phyloP scores from a whole-genome alignment of 1,139 yeast species.

The Blastobotrys elegans region DNA sequence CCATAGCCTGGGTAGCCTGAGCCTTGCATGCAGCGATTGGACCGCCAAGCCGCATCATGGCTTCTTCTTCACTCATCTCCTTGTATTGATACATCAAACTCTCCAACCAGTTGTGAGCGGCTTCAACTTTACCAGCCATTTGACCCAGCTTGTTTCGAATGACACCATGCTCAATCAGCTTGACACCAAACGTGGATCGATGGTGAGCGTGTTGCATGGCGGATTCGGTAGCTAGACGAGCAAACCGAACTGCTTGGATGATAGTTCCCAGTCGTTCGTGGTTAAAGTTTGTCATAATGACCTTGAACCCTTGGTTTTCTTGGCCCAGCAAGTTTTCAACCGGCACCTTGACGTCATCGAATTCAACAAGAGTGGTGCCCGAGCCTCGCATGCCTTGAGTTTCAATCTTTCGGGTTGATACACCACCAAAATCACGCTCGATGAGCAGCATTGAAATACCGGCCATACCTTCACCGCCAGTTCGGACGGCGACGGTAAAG shows the following conservation, averaged over 20 bases:
- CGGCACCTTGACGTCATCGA: constrained; percentile 44
- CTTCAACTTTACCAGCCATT: constrained; percentile 40
- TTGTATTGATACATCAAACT: constrained; percentile 35
- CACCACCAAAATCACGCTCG: constrained; percentile 39
- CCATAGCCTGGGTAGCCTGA: constrained; percentile 39
- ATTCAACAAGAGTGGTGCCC: constrained; percentile 39
- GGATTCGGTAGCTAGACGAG: constrained; percentile 41
- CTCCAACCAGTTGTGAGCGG: constrained; percentile 38
- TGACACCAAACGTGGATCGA: constrained; percentile 42
- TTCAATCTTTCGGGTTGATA: constrained; percentile 36
- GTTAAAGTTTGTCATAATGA: constrained; percentile 43
- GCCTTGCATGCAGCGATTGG: constrained; percentile 43
- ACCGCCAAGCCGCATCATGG: constrained; percentile 41
- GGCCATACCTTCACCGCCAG: constrained; percentile 39
- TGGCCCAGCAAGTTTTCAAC: constrained; percentile 40
- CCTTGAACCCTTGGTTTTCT: constrained; percentile 43
- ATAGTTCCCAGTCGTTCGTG: constrained; percentile 42
- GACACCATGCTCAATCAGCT: constrained; percentile 40
- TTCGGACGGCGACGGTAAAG: constrained; percentile 44
- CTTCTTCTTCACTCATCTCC: constrained; percentile 36
- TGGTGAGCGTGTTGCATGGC: constrained; percentile 40
- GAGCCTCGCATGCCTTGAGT: constrained; percentile 41
- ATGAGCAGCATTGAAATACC: constrained; percentile 41
- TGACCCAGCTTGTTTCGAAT: constrained; percentile 42
- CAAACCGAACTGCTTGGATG: constrained; percentile 38